phyloP scores from a whole-genome alignment of 2,329 filamentous ascomycete species.

The Aureobasidium sp. region DNA sequence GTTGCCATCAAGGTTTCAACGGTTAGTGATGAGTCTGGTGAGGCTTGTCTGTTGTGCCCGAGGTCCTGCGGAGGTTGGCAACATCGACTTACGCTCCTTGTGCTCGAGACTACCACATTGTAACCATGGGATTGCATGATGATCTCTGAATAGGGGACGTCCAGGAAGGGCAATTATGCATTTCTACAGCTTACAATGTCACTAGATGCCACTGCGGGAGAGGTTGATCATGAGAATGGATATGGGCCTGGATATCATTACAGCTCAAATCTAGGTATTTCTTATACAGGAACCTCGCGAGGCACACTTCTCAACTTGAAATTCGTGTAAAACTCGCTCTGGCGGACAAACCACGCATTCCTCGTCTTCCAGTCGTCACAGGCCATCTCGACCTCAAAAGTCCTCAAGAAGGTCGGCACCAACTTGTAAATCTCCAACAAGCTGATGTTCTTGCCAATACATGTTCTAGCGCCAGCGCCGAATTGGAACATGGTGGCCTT shows the following conservation, averaged over 20 bases:
- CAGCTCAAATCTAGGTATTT: not conserved
- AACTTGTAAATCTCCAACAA: conserved; percentile 45
- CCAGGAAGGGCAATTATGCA: too few relatives aligned
- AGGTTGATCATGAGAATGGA: not conserved
- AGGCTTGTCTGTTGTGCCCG: not conserved
- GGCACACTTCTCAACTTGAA: conserved; percentile 30
- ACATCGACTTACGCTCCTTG: too few relatives aligned
- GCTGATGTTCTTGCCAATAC: conserved; percentile 50
- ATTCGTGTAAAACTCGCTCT: conserved; percentile 36
- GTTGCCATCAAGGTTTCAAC: conserved; percentile 11
- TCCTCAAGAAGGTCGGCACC: conserved; percentile 50
- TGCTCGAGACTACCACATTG: too few relatives aligned
- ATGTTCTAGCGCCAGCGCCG: conserved; percentile 62
- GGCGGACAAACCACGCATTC: conserved; percentile 48
- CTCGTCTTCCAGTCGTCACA: conserved; percentile 38
- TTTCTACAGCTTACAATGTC: too few relatives aligned
- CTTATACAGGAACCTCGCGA: conserved; percentile 3
- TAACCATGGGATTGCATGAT: too few relatives aligned
- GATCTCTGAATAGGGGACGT: too few relatives aligned
- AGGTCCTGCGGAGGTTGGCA: not conserved
- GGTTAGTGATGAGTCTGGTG: not conserved
- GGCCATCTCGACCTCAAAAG: conserved; percentile 50
- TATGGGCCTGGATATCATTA: not conserved
- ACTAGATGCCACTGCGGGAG: too few relatives aligned
- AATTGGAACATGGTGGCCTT: conserved; percentile 59